Percentiles rank a stretch among this genome's conserved stretches.
Evolutionary conservation across 331 rosid genomes (phyloP).

Genomic region (Pyrus hybrid): DNA sequence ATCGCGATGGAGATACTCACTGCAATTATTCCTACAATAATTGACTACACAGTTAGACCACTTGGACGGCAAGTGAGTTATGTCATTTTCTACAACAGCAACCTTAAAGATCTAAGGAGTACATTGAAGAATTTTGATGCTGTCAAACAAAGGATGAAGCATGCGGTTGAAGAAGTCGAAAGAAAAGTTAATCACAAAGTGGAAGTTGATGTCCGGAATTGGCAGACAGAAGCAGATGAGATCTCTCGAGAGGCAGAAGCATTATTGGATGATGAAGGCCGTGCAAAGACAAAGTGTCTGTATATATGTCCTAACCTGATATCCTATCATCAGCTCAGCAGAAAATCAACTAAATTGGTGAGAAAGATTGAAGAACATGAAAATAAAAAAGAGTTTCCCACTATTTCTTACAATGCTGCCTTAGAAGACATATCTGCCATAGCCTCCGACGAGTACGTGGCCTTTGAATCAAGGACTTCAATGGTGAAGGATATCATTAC

Average conservation of each 20-base stretch:
- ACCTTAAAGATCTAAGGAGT: background rate
- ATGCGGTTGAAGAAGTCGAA: background rate
- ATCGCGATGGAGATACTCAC: too few species aligned
- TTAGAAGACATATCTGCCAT: background rate
- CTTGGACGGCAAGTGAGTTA: too few species aligned
- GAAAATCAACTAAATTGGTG: background rate
- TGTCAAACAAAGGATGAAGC: background rate
- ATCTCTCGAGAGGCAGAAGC: background rate
- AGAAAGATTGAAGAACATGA: background rate
- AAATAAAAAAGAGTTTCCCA: background rate
- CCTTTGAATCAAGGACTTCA: background rate
- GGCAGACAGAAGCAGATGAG: background rate
- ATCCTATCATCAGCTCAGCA: background rate
- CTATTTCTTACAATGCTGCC: background rate
- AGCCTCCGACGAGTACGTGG: background rate
- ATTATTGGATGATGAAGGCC: background rate
- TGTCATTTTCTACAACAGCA: too few species aligned
- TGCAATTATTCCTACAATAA: too few species aligned
- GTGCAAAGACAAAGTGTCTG: background rate
- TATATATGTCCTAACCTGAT: background rate
- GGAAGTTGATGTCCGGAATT: background rate
- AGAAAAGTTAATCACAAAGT: background rate
- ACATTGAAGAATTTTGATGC: accelerated
- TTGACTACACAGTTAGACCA: too few species aligned
- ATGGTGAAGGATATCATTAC: background rate